Base-by-base conservation (phyloP, 2,329 filamentous ascomycete genomes). In the Didymella arachidicola region DNA sequence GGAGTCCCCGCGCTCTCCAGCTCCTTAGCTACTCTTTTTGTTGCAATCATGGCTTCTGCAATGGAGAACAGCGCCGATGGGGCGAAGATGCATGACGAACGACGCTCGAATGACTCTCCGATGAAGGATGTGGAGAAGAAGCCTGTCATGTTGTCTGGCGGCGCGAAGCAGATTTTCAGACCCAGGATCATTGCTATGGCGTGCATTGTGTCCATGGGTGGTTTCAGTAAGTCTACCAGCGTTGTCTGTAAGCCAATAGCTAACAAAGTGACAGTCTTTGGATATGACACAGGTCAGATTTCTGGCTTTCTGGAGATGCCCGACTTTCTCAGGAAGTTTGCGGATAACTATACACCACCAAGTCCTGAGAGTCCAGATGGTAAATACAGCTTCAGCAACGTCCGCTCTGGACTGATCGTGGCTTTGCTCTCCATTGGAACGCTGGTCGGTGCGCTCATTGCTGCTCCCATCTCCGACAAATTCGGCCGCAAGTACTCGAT, bases 401-500 rank as follows among this genome's bases (percentile, higher is more conserved):
- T 65, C 38, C 68, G 72, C 34, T 71, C 68, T 32, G 74, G 74
- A 25, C 66, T 73, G 19, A 77, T 77, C 38, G 74, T 77, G 27
- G 74, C 67, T 12, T 55, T 76, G 45, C 81, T 92, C 16, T 92
- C 88, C 0, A 88, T 88, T 22, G 90, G 90, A 29, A 92, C 89
- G 7, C 90, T 93, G 72, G 86, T 92, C 60, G 90, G 90, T 27
- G 85, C 89, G 6, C 79, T 93, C 2, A 75, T 79, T 27, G 78
- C 79, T 29, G 80, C 86, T 10, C 86, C 84, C 26, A 77, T 90
- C 38, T 84, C 87, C 36, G 87, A 90, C 60, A 77, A 77, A 3
- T 79, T 89, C 45, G 88, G 88, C 25, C 85, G 88, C 14, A 83
- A 84, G 30, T 77, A 84, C 36, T 85, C 86, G 18, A 90, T 90